Evolutionary conservation across 495 filamentous ascomycete species (phyloP), one percentile per base, ranked within the genome.

Genomic region (Podospora australis): DNA sequence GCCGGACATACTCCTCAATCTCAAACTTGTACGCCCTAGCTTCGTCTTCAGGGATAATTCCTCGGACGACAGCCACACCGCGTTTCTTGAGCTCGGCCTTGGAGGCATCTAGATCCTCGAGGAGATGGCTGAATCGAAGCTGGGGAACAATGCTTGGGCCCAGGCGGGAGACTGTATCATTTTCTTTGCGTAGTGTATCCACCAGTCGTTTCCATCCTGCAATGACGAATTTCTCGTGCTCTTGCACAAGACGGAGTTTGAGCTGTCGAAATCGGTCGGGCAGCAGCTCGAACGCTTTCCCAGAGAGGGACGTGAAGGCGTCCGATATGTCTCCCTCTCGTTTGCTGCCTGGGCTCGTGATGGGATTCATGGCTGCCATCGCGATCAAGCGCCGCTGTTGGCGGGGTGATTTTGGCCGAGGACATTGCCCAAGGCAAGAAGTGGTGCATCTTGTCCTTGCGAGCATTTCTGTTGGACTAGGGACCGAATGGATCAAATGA

Each of bases 241-340:
- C 82, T 7, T 65, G 48, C 16, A 87, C 79, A 2, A 91, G 69
- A 3, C 69, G 59, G 7, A 58, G 57, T 55, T 95, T 96, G n/a
- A 92, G 70, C n/a, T 84, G 72, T 17, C 80, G 80, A 57, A 88
- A 96, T 4, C 88, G 77, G 32, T 78, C 62, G 0, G 86, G 82
- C 1, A 95, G 73, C 4, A 86, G 84, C 32, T 76, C 60, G 4
- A 78, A 71, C 16, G 76, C 65, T 24, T 74, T 71, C 11, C 87
- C 85, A 0, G 86, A 87, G 22, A 95, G 72, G 14, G 86, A 90
- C 2, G 83, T 84, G 48, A 95, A 95, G 5, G 88, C 78, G 49
- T 85, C 86, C 0, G 86, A 88, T 42, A 95, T 95, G 60, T 92
- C 83, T 4, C 89, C 89, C 46, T 71, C 69, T 7, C 67, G 60